These are phyloP conservation scores for Physaria fendleri DNA, from an alignment of 345 rosid species.

Conservation along the genomic window DNA sequence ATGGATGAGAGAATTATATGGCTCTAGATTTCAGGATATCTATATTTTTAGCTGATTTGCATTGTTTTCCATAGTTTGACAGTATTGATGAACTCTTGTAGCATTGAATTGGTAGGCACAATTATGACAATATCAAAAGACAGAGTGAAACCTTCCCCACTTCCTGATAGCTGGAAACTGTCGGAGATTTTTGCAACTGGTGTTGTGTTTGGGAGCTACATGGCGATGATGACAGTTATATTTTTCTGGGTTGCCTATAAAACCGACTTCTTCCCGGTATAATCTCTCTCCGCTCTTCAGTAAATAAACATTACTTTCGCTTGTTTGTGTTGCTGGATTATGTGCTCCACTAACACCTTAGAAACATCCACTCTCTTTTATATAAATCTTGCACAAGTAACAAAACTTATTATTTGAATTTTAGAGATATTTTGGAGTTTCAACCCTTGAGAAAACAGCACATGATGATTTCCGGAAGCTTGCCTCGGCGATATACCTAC, in stretches of 20 bases:
- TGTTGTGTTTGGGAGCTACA: slow-evolving; percentile 81
- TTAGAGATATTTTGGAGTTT: slow-evolving; percentile 74
- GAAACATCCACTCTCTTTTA: neutral
- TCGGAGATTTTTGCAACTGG: slow-evolving; percentile 93
- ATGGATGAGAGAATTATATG: neutral
- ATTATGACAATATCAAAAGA: slow-evolving; percentile 99
- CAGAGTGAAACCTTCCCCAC: slow-evolving; percentile 97
- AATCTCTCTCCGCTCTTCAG: neutral
- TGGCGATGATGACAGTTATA: slow-evolving; percentile 98
- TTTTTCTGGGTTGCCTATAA: slow-evolving; percentile 97
- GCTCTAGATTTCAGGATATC: neutral
- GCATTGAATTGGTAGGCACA: slow-evolving; percentile 56
- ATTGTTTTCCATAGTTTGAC: neutral
- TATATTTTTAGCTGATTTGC: neutral
- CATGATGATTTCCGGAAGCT: slow-evolving; percentile 89
- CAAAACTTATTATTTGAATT: slow-evolving; percentile 12
- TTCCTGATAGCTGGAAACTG: slow-evolving; percentile 98
- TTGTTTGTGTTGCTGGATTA: neutral
- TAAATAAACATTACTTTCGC: neutral
- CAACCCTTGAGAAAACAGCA: slow-evolving; percentile 82
- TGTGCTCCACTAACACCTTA: neutral
- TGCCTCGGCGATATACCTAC: slow-evolving; percentile 92
- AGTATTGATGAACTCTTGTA: neutral
- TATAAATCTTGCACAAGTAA: neutral
- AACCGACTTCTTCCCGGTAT: slow-evolving; percentile 90